phyloP scores from a whole-genome alignment of 177 flowering plant species.

The Telopea speciosissima region DNA sequence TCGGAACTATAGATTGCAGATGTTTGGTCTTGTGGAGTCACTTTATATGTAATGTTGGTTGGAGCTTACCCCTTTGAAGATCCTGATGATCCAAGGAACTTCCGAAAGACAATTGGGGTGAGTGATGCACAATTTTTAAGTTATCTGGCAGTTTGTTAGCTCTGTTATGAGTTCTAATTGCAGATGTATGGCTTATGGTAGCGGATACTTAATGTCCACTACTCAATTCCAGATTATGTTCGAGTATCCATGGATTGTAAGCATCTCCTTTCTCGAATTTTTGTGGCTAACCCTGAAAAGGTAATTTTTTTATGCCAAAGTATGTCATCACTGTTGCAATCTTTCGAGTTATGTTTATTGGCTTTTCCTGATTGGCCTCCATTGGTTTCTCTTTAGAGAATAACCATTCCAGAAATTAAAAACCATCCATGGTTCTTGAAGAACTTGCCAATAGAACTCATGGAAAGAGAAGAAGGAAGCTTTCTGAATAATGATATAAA shows the following conservation, averaged over 20 bases:
- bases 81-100: constrained; percentile 67
- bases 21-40: constrained; percentile 90
- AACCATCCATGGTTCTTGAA: constrained; percentile 63
- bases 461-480: constrained; percentile 44
- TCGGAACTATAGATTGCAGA: constrained; percentile 47
- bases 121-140: constrained; percentile 16
- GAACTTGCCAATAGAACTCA: constrained; percentile 58
- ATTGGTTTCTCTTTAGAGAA: constrained; percentile 42
- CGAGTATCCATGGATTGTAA: constrained; percentile 55
- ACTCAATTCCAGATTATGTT: constrained; percentile 66
- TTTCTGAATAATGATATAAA: constrained; percentile 33
- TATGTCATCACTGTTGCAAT: not conserved
- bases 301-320: constrained; percentile 24
- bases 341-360: not conserved
- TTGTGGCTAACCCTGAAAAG: constrained; percentile 68
- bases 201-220: constrained; percentile 64
- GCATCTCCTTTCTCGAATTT: constrained; percentile 60
- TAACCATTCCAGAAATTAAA: constrained; percentile 60
- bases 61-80: constrained; percentile 83
- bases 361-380: not conserved
- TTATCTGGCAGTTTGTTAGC: not conserved
- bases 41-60: constrained; percentile 73
- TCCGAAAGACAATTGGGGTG: constrained; percentile 60
- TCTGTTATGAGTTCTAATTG: not conserved
- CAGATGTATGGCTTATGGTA: constrained; percentile 23